Evolutionary conservation across 2,329 filamentous ascomycete genomes (phyloP).

Genomic region (Thermothelomyces thermophilus): DNA sequence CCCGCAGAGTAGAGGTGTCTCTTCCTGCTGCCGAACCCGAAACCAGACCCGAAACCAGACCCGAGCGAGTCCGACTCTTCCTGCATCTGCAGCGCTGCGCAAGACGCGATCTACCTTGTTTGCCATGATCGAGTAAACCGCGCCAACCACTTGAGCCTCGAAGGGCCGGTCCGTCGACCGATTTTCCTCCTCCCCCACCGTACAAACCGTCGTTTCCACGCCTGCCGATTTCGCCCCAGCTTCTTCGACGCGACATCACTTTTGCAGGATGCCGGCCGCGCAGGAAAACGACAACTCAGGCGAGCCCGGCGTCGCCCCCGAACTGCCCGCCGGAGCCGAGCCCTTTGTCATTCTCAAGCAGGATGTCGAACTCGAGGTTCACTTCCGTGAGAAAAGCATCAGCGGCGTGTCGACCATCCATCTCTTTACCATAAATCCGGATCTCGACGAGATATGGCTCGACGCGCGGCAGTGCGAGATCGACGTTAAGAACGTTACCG

Average conservation of each 20-base stretch:
- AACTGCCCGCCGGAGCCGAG: constrained; percentile 23
- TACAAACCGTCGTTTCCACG: not conserved
- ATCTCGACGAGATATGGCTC: constrained; percentile 51
- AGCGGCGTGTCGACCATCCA: constrained; percentile 76
- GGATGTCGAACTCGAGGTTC: constrained; percentile 81
- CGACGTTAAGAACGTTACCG: constrained; percentile 46
- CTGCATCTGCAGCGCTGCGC: not conserved
- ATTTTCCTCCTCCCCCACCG: not conserved
- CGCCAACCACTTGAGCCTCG: constrained; percentile 11
- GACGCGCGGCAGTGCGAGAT: constrained; percentile 59
- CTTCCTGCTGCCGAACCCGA: not conserved
- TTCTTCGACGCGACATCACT: not conserved
- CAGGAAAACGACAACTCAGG: constrained; percentile 18
- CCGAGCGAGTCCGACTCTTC: not conserved
- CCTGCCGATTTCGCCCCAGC: not conserved
- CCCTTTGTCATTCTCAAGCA: constrained; percentile 64
- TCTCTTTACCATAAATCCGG: constrained; percentile 57
- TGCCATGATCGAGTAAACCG: constrained; percentile 16
- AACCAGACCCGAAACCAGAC: not conserved
- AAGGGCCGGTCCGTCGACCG: constrained; percentile 10
- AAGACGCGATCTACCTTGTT: not conserved
- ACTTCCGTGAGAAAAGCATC: constrained; percentile 69
- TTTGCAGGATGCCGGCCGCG: constrained; percentile 25
- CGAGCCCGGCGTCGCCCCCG: constrained; percentile 11
- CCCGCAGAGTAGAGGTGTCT: not conserved